Conservation (phyloP, 1,139 yeast species). For the Hyphopichia wangnamkhiaoensis region DNA sequence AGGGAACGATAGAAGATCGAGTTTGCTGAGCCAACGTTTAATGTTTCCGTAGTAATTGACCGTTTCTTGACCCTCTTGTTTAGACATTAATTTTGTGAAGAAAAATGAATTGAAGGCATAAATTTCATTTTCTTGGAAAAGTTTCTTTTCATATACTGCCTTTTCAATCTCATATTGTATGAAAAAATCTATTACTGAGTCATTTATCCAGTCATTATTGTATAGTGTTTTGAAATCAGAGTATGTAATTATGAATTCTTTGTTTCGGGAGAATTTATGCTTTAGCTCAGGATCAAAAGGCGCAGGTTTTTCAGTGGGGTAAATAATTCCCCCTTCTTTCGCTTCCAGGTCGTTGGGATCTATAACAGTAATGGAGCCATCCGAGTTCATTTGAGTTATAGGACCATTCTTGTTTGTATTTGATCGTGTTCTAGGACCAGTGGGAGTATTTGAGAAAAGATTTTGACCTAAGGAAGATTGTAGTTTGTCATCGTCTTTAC, state of each 20-base stretch:
- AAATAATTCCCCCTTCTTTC: conserved; percentile 3
- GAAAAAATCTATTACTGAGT: conserved; percentile 71
- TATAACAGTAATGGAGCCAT: conserved; percentile 2
- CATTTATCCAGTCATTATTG: conserved; percentile 76
- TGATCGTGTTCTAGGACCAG: conserved; percentile 3
- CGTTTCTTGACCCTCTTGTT: conserved; percentile 11
- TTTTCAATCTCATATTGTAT: conserved; percentile 56
- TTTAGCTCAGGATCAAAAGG: conserved; percentile 53
- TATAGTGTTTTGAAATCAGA: conserved; percentile 69
- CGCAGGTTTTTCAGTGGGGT: conserved; percentile 20
- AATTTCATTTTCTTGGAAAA: conserved; percentile 31
- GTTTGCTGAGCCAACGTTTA: conserved; percentile 75
- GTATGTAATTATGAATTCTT: conserved; percentile 51
- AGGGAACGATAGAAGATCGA: conserved; percentile 62
- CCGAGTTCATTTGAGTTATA: not conserved
- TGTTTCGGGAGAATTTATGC: conserved; percentile 49
- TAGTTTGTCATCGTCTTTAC: not conserved
- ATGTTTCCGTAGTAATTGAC: conserved; percentile 61
- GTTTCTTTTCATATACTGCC: conserved; percentile 23
- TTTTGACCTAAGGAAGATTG: not conserved
- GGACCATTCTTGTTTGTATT: conserved; percentile 4
- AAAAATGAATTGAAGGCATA: conserved; percentile 84
- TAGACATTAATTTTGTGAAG: conserved; percentile 60
- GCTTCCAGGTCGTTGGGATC: conserved; percentile 2
- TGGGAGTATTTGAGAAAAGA: not conserved